These are phyloP conservation scores for Claviceps lovelessii DNA, from an alignment of 2,329 filamentous ascomycete species.

Conservation along the genomic window DNA sequence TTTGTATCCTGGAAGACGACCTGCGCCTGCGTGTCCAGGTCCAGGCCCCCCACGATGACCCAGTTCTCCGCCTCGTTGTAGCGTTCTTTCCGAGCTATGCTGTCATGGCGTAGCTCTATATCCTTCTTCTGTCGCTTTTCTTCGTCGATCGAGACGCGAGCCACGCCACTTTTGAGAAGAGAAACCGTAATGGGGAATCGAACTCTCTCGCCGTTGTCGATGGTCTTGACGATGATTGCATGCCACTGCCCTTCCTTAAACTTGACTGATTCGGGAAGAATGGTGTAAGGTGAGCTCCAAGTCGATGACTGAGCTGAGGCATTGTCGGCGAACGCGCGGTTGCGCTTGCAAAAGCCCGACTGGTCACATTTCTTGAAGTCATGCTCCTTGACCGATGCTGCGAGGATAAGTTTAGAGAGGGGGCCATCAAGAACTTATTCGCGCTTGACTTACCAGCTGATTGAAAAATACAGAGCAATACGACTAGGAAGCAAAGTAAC, in stretches of 20 bases:
- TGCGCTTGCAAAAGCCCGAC: slow-evolving; percentile 93
- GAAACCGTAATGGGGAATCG: slow-evolving; percentile 71
- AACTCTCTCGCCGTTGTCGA: slow-evolving; percentile 52
- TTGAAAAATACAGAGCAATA: slow-evolving; percentile 45
- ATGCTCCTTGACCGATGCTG: slow-evolving; percentile 80
- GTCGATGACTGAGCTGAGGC: slow-evolving; percentile 48
- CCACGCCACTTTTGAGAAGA: slow-evolving; percentile 79
- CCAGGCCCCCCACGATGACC: slow-evolving; percentile 70
- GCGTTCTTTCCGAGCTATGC: slow-evolving; percentile 73
- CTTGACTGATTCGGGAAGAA: slow-evolving; percentile 55
- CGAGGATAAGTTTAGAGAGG: not conserved
- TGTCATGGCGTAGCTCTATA: slow-evolving; percentile 74
- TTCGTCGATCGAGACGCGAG: slow-evolving; percentile 80
- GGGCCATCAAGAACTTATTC: not conserved
- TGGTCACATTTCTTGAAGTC: slow-evolving; percentile 96
- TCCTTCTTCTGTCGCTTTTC: slow-evolving; percentile 79
- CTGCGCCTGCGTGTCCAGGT: slow-evolving; percentile 56
- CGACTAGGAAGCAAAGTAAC: slow-evolving; percentile 43
- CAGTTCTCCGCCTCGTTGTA: slow-evolving; percentile 87
- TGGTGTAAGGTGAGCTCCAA: slow-evolving; percentile 70
- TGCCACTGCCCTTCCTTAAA: slow-evolving; percentile 70
- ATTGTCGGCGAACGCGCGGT: slow-evolving; percentile 75
- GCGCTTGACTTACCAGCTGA: slow-evolving; percentile 43
- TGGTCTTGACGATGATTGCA: slow-evolving; percentile 68
- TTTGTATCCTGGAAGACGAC: slow-evolving; percentile 50